These are phyloP conservation scores for Stachybotrys chlorohalonatus DNA, from an alignment of 2,329 filamentous ascomycete species.

Conservation along the genomic window DNA sequence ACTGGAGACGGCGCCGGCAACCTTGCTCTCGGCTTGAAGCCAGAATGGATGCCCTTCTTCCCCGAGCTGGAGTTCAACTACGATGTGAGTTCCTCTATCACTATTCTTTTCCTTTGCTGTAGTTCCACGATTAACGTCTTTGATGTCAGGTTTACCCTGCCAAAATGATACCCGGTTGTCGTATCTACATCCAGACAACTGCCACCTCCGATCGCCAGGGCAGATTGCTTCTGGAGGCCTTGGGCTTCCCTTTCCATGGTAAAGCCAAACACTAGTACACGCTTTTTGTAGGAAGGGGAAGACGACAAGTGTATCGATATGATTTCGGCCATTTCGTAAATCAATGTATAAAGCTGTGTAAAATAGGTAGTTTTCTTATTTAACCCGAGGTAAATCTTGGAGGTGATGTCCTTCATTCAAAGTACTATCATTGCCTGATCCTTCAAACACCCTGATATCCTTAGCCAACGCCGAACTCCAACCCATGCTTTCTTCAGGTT, in stretches of 20 bases:
- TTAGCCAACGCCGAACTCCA: constrained; percentile 25
- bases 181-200: constrained; percentile 76
- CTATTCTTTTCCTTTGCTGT: background rate
- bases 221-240: constrained; percentile 51
- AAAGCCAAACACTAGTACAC: constrained; percentile 42
- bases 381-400: background rate
- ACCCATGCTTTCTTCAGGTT: constrained; percentile 16
- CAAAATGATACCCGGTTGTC: constrained; percentile 74
- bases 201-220: constrained; percentile 81
- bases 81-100: constrained; percentile 54
- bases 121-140: constrained; percentile 4
- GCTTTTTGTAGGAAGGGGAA: constrained; percentile 1
- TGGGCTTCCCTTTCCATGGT: constrained; percentile 64
- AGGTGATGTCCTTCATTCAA: background rate
- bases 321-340: background rate
- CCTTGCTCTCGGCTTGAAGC: constrained; percentile 69
- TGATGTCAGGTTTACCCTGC: constrained; percentile 45
- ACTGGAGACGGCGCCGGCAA: constrained; percentile 87
- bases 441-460: background rate
- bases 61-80: constrained; percentile 94
- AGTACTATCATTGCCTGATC: background rate
- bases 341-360: constrained; percentile 25
- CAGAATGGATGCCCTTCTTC: constrained; percentile 72
- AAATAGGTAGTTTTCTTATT: background rate
- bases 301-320: background rate